A percentile compares a stretch with the other conserved stretches of the same genome.
phyloP scores from a whole-genome alignment of 495 filamentous ascomycete genomes.

The Podospora comata region DNA sequence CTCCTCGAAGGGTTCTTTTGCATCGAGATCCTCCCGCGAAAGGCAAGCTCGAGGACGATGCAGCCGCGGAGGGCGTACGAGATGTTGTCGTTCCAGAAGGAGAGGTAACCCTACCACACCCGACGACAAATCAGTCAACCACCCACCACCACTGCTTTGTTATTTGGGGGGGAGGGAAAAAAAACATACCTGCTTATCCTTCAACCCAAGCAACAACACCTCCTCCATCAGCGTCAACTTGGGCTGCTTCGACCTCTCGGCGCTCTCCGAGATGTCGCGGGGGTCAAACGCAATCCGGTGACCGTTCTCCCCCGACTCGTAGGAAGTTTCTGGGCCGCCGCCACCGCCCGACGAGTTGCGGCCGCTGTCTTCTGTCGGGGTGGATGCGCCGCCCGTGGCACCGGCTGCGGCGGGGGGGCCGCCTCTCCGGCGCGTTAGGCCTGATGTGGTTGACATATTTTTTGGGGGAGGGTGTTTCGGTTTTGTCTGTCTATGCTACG shows the following conservation, averaged over 20 bases:
- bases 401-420: slow-evolving; percentile 23
- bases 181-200: slow-evolving; percentile 88
- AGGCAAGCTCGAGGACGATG: slow-evolving; percentile 95
- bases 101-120: slow-evolving; percentile 76
- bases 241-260: slow-evolving; percentile 94
- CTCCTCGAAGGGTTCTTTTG: slow-evolving; percentile 91
- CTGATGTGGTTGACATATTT: slow-evolving; percentile 35
- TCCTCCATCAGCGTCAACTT: slow-evolving; percentile 99
- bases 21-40: slow-evolving; percentile 96
- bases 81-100: slow-evolving; percentile 99
- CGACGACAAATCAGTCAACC: background rate
- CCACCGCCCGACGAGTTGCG: slow-evolving; percentile 56
- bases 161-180: background rate
- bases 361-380: slow-evolving; percentile 39
- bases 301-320: slow-evolving; percentile 90
- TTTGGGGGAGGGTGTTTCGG: slow-evolving; percentile 5
- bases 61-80: slow-evolving; percentile 96
- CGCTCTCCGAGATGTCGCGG: slow-evolving; percentile 93
- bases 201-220: slow-evolving; percentile 86
- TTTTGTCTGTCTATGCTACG: background rate
- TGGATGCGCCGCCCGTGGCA: slow-evolving; percentile 36
- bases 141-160: too few relatives aligned
- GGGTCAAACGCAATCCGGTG: slow-evolving; percentile 99
- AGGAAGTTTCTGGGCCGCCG: slow-evolving; percentile 76
- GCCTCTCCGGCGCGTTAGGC: slow-evolving; percentile 36